Conservation (phyloP, 139 green algal genomes). For the Closterium sp. region DNA sequence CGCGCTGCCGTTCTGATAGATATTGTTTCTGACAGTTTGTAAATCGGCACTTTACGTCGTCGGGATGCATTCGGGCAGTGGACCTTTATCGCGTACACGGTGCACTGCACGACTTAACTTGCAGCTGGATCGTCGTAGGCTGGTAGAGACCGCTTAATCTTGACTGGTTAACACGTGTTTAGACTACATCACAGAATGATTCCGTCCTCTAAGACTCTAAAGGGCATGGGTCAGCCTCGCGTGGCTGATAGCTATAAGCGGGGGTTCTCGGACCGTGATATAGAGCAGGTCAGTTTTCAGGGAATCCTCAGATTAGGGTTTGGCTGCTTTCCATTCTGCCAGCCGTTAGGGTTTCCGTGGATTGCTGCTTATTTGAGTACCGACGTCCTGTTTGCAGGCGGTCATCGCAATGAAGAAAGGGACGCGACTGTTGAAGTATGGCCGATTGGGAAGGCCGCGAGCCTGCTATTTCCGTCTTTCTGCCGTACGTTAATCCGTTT, state of each 20-base stretch:
- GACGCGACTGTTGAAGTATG: constrained; percentile 52
- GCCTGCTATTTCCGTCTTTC: constrained; percentile 46
- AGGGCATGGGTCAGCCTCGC: neutral
- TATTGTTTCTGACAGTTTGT: too few species aligned
- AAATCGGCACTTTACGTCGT: neutral
- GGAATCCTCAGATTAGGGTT: neutral
- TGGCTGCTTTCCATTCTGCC: neutral
- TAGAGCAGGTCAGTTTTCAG: neutral
- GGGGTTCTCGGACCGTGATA: neutral
- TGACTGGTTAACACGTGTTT: neutral
- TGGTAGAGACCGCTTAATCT: neutral
- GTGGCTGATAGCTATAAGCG: neutral
- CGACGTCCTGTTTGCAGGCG: constrained; percentile 22
- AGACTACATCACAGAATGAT: neutral
- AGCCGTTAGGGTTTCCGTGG: neutral
- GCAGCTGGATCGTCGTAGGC: neutral
- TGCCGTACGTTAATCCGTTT: constrained; percentile 20
- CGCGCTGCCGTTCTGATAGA: neutral
- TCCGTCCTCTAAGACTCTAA: neutral
- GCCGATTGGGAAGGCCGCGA: constrained; percentile 33
- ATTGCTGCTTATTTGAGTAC: neutral
- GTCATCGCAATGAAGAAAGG: constrained; percentile 54
- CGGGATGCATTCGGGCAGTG: neutral
- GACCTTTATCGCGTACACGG: neutral
- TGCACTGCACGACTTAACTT: neutral